Evolutionary conservation across 2,329 filamentous ascomycete species (phyloP), one percentile per base, ranked within the genome.

Genomic region (Coleophoma eucalyptorum): DNA sequence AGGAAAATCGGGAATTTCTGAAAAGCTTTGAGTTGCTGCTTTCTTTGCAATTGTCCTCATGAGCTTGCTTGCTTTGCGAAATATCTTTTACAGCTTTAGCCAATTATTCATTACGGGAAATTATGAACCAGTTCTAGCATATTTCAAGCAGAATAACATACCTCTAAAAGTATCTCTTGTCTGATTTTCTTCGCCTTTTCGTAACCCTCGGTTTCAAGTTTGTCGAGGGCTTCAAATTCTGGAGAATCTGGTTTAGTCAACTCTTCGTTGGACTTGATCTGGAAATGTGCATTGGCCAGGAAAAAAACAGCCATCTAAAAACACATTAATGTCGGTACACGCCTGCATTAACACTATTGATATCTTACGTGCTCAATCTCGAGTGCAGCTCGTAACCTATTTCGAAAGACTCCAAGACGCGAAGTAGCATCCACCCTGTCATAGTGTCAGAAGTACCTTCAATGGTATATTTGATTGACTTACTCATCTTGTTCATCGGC

Each of bases 241-340:
- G 84, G 81, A 0, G 88, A 89, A 5, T 83, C 82, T 1, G 85
- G 81, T 19, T 72, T 64, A 0, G 85, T 90, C 59, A 86, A 71
- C 1, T 80, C 74, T 42, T 79, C 67, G 50, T 92, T 81, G 1
- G 82, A 80, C 63, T 92, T 94, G 54, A 95, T 87, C 62, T 96
- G 90, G 63, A 84, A 97, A 58, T 86, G 85, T 0, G 85, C 87
- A 58, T 91, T 96, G 13, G 86, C 90, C 21, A 86, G 86, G 63
- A 95, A 96, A 70, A 97, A 97, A 1, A 83, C 77, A 31, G 87
- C 90, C 57, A 86, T 84, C 26, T 26, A 26, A 26, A 26, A 6
- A 26, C 26, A 26, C 10, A 5, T 26, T 5, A 26, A 8, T 26
- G 26, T 7, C 10, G 26, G 26, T 26, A 8, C 26, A 26, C 10